Base-by-base conservation (phyloP, 2,329 filamentous ascomycete genomes). In the Hypoxylon sp. region DNA sequence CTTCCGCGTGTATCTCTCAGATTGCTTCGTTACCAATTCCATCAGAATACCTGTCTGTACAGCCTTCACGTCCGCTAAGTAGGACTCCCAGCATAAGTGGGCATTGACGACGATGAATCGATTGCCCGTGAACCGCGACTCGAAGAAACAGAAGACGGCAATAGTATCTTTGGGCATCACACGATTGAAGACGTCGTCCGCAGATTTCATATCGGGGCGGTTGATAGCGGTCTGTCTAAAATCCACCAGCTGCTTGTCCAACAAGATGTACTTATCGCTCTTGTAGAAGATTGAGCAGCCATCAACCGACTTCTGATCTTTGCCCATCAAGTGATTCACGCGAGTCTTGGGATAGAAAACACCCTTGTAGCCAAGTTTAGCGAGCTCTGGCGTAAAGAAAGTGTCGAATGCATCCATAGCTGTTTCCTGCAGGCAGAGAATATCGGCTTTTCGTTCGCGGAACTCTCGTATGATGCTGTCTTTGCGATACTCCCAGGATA, bases 101-200 rank as follows among this genome's bases (percentile, higher is more conserved):
- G 93, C 92, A 75, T 98, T 98, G 71, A 93, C 93, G 33, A 98
- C 89, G 68, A 99, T 97, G 74, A 98, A 82, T 60, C 96, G 90
- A 12, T 93, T 90, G n/a, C 96, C 96, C 0, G 95, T 97, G 65
- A 87, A 82, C 36, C 95, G 89, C 74, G 97, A 97, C 79, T 99
- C 96, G 67, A 99, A 88, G 82, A 98, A 97, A 59, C 91, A 89
- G 49, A 97, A 88, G 49, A 97, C 91, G 14, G 92, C 96, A 78
- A 99, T 97, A 77, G 98, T 95, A 83, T 99, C 96, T 80, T 96
- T 93, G 65, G 95, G 94, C 96, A 97, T 98, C 65, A 99, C 91
- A 26, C 96, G 91, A 78, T 99, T 99, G 85, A 97, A 98, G 61
- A 98, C 95, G 74, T 99, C 96, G 76, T 97, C 93, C 74, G 97